A percentile compares a stretch with the other conserved stretches of the same genome.
Evolutionary conservation across 352 stramenopile genomes (phyloP).

Genomic region (Globisporangium paroecandrum): DNA sequence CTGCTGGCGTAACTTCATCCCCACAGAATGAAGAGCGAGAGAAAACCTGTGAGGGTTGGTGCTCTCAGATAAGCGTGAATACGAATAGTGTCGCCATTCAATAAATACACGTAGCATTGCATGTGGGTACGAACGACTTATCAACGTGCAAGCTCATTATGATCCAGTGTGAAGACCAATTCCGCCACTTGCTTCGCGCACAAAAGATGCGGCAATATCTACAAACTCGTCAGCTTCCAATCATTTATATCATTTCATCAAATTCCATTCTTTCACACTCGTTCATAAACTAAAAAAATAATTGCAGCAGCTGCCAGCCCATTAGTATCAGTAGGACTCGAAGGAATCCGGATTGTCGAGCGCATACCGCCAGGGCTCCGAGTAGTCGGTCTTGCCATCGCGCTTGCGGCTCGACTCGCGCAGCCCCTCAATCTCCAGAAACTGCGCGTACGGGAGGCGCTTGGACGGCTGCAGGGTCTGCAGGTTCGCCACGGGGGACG

Average conservation of each 20-base stretch:
- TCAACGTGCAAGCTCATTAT: too few species aligned
- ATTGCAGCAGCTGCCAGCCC: neutral
- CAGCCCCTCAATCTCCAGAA: conserved; percentile 75
- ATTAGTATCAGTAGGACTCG: neutral
- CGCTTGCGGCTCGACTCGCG: conserved; percentile 62
- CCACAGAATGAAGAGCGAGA: neutral
- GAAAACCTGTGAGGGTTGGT: too few species aligned
- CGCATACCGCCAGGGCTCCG: conserved; percentile 28
- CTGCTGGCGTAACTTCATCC: neutral
- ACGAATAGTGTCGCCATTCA: too few species aligned
- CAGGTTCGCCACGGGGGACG: conserved; percentile 4
- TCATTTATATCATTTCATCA: neutral
- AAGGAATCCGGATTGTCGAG: conserved; percentile 1
- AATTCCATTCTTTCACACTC: neutral
- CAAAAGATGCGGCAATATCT: too few species aligned
- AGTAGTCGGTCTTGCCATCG: conserved; percentile 37
- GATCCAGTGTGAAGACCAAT: too few species aligned
- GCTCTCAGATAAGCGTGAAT: too few species aligned
- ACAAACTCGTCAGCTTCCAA: neutral
- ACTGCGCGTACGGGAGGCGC: conserved; percentile 75
- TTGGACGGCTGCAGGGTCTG: conserved; percentile 41
- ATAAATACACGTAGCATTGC: too few species aligned
- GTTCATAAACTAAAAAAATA: neutral
- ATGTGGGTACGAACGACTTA: too few species aligned
- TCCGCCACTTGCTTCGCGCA: too few species aligned